Evolutionary conservation across 805 yeast species (phyloP).

Genomic region (Myxozyma mucilagina): DNA sequence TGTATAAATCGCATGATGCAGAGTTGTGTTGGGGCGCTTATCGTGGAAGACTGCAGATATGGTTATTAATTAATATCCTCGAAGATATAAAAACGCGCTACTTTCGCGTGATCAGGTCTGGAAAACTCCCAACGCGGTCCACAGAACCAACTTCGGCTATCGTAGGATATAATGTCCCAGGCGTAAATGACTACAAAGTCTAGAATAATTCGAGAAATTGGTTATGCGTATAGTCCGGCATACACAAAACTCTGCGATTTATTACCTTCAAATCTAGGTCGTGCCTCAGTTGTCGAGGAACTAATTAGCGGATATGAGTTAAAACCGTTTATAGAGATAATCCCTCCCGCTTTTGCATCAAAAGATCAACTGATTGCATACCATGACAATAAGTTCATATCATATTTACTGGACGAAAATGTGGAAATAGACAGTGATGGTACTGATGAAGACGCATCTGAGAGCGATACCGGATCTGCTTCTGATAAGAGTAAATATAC

Average conservation of each 20-base stretch:
- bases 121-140: not conserved
- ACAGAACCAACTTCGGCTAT: not conserved
- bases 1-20: not conserved
- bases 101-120: too few relatives aligned
- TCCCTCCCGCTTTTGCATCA: slow-evolving; percentile 38
- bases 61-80: too few relatives aligned
- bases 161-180: not conserved
- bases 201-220: slow-evolving; percentile 17
- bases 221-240: slow-evolving; percentile 33
- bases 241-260: slow-evolving; percentile 40
- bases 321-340: slow-evolving; percentile 37
- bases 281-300: slow-evolving; percentile 50
- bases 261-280: slow-evolving; percentile 55
- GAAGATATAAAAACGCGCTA: too few relatives aligned
- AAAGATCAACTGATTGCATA: slow-evolving; percentile 48
- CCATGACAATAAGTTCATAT: slow-evolving; percentile 51
- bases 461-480: slow-evolving; percentile 29
- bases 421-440: slow-evolving; percentile 6
- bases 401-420: slow-evolving; percentile 41
- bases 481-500: not conserved
- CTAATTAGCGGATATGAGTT: slow-evolving; percentile 49
- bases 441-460: slow-evolving; percentile 20
- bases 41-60: too few relatives aligned
- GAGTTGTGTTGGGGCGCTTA: too few relatives aligned
- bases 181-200: not conserved